These are phyloP conservation scores for Talaromyces sp. DNA, from an alignment of 2,329 filamentous ascomycete genomes.

Conservation along the genomic window DNA sequence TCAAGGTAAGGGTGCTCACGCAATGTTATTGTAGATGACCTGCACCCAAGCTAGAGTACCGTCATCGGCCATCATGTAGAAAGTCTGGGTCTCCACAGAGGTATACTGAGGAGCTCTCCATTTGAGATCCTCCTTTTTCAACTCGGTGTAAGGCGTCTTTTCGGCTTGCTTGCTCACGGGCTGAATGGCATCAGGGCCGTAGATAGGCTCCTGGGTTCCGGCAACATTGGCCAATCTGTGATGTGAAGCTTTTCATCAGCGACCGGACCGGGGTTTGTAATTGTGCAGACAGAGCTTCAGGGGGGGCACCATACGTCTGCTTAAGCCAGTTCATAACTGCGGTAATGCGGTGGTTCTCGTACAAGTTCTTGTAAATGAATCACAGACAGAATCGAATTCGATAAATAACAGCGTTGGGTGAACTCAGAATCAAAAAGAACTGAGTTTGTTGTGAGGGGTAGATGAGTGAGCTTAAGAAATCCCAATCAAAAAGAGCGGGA, in stretches of 20 bases:
- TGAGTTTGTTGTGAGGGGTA: conserved; percentile 4
- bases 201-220: conserved; percentile 93
- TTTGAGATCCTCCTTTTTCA: conserved; percentile 71
- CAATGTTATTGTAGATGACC: conserved; percentile 96
- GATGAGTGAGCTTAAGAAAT: conserved; percentile 1
- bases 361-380: background rate
- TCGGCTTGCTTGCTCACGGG: conserved; percentile 79
- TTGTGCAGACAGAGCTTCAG: conserved; percentile 2
- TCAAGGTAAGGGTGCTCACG: conserved; percentile 54
- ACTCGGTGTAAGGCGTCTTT: conserved; percentile 73
- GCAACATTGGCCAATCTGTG: conserved; percentile 68
- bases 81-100: conserved; percentile 89
- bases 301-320: conserved; percentile 66
- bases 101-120: conserved; percentile 81
- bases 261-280: conserved; percentile 17
- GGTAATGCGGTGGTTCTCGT: background rate
- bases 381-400: background rate
- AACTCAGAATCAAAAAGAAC: background rate
- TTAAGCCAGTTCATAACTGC: conserved; percentile 92
- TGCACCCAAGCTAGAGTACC: conserved; percentile 77
- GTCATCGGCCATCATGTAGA: conserved; percentile 79
- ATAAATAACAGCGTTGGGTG: background rate
- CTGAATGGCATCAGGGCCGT: conserved; percentile 82
- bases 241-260: conserved; percentile 15
- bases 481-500: conserved; percentile 10